Base-by-base conservation (phyloP, 2,329 filamentous ascomycete species). In the Botrytis galanthina region DNA sequence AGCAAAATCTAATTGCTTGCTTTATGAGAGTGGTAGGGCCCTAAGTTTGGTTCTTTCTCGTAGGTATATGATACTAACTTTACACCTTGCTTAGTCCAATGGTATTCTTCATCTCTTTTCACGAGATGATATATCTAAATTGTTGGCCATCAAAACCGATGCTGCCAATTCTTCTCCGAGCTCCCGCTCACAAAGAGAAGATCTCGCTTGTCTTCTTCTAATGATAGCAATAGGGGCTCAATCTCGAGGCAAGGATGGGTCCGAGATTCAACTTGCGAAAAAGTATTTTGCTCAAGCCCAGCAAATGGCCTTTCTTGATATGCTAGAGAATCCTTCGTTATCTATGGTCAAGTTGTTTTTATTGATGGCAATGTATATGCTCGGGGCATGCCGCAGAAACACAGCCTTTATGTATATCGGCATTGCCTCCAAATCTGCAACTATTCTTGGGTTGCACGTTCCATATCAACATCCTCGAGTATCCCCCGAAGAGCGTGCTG, bases 201-300 rank as follows among this genome's bases (percentile, higher is more conserved):
- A 68, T 18, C 64, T 68, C 35, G 64, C 64, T 22, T 68, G 64
- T 29, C 64, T 68, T 29, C 54, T 68, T 39, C 64, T 68, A 9
- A 68, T 68, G 46, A 54, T 68, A 68, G 64, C 64, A 68, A 68
- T 68, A 68, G 64, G 64, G n/a, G 64, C 64, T 39, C 64, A 68
- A 68, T 54, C 64, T 54, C 64, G 32, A 54, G 64, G 64, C 32
- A 68, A 54, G 9, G 46, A 54, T 42, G 12, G 29, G 14, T n/a
- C 18, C 46, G 64, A 68, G 46, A 54, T 68, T 29, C 64, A 68
- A 54, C 35, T 68, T 39, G 64, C 46, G 18, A 68, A 68, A 42
- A 54, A 29, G 46, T 68, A 68, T 54, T 68, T 68, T 39, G 64
- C 64, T 26, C 64, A 68, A 37, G 64, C 64, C 35, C 64, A 54